Conservation (phyloP, 176 grass and related monocot species). For the Neostapfia colusana region DNA sequence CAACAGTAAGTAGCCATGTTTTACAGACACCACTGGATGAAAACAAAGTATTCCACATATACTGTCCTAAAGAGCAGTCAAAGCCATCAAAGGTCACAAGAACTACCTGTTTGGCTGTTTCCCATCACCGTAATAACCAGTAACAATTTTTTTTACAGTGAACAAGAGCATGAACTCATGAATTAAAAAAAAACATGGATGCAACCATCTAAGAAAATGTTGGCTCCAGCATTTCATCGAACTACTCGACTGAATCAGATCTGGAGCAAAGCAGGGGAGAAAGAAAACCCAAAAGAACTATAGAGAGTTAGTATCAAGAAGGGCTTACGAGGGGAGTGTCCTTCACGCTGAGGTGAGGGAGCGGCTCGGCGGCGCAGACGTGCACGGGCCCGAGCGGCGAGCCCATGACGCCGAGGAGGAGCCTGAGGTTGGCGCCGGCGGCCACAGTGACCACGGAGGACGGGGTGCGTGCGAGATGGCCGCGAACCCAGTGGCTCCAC, state of each 20-base stretch:
- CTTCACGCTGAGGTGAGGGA: slow-evolving; percentile 73
- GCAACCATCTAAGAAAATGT: neutral
- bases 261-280: neutral
- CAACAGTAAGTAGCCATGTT: slow-evolving; percentile 27
- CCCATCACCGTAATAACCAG: neutral
- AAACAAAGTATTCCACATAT: neutral
- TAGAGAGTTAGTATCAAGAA: neutral
- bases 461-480: slow-evolving; percentile 47
- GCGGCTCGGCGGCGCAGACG: slow-evolving; percentile 61
- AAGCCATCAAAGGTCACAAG: neutral
- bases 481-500: slow-evolving; percentile 59
- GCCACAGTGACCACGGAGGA: slow-evolving; percentile 18
- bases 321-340: slow-evolving; percentile 72
- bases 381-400: slow-evolving; percentile 71
- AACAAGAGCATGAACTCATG: slow-evolving; percentile 17
- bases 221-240: slow-evolving; percentile 34
- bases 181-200: slow-evolving; percentile 1
- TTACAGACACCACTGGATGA: slow-evolving; percentile 21
- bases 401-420: slow-evolving; percentile 70
- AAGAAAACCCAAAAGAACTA: neutral
- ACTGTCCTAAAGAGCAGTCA: slow-evolving; percentile 25
- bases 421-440: slow-evolving; percentile 51
- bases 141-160: slow-evolving; percentile 36
- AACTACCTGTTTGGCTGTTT: slow-evolving; percentile 3
- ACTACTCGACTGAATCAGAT: slow-evolving; percentile 17